phyloP scores from a whole-genome alignment of 495 filamentous ascomycete species.

The Neurospora cerealis region DNA sequence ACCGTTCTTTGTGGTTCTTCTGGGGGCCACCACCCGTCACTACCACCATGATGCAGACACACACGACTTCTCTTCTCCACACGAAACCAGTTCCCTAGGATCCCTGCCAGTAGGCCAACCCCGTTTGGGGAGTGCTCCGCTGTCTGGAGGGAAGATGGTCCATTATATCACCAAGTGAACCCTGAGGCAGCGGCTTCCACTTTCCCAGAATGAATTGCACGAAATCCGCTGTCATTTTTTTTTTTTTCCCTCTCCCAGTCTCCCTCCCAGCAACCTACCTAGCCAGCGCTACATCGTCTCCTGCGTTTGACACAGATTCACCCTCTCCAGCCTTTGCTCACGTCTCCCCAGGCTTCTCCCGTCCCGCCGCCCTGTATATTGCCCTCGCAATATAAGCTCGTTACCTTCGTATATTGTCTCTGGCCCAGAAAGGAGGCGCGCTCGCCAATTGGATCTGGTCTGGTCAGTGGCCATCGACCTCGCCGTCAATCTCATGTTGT shows the following conservation, averaged over 20 bases:
- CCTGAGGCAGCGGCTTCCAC: slow-evolving; percentile 15
- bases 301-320: slow-evolving; percentile 5
- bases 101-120: slow-evolving; percentile 23
- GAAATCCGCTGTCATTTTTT: slow-evolving; percentile 14
- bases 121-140: slow-evolving; percentile 9
- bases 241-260: slow-evolving; percentile 4
- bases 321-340: slow-evolving; percentile 6
- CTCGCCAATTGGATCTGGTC: slow-evolving; percentile 23
- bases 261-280: background rate
- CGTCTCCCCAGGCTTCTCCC: slow-evolving; percentile 17
- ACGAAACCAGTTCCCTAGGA: slow-evolving; percentile 12
- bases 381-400: slow-evolving; percentile 27
- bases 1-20: background rate
- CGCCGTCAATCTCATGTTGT: slow-evolving; percentile 19
- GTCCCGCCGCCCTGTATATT: slow-evolving; percentile 30
- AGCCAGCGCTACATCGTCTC: slow-evolving; percentile 7
- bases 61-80: slow-evolving; percentile 15
- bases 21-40: slow-evolving; percentile 1
- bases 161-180: slow-evolving; percentile 26
- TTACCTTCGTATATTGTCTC: slow-evolving; percentile 25
- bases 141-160: slow-evolving; percentile 14
- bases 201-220: background rate
- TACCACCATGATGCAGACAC: slow-evolving; percentile 13
- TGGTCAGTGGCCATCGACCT: slow-evolving; percentile 20
- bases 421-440: slow-evolving; percentile 15